Base-by-base conservation (phyloP, 495 filamentous ascomycete species). In the Symbiotaphrina buchneri region DNA sequence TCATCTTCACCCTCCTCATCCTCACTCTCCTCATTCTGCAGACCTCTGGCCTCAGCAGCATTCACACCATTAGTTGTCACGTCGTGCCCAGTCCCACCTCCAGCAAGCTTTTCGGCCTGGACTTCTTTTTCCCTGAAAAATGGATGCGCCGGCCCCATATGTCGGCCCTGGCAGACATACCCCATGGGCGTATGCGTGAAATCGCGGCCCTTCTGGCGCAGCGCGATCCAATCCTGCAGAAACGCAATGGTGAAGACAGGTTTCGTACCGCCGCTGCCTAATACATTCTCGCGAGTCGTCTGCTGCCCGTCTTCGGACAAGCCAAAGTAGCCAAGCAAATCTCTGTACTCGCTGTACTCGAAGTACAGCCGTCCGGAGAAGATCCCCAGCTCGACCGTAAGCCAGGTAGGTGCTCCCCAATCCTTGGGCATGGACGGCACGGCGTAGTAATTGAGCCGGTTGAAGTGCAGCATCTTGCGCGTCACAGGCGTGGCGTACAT, bases 291-390 rank as follows among this genome's bases (percentile, higher is more conserved):
- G n/a, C n/a, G n/a, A n/a, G n/a, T n/a, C n/a, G n/a, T n/a, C n/a
- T n/a, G n/a, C n/a, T n/a, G n/a, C n/a, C n/a, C n/a, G n/a, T n/a
- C 10, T 15, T 34, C 18, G 24, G 10, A 31, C 11, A 42, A 17
- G 5, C 46, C 42, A 6, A 59, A 37, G 16, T 41, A 45, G 2
- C 41, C 27, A 2, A 31, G 32, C 25, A 55, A 8, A 3, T 20
- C 36, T 4, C 37, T 16, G 23, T 59, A 55, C 21, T 65, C 59
- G 0, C 41, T 28, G 18, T 43, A 58, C 2, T 56, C 44, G 33
- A 69, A 59, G 34, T 72, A 74, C 0, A 72, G 44, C 1, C 64
- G 48, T 1, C 65, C 66, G 4, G 58, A 47, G 18, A 70, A 52
- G 10, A 74, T 55, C 1, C 62, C 64, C 0, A 72, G 45, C 29